Evolutionary conservation across 331 rosid species (phyloP).

Genomic region (Ulmus americana): DNA sequence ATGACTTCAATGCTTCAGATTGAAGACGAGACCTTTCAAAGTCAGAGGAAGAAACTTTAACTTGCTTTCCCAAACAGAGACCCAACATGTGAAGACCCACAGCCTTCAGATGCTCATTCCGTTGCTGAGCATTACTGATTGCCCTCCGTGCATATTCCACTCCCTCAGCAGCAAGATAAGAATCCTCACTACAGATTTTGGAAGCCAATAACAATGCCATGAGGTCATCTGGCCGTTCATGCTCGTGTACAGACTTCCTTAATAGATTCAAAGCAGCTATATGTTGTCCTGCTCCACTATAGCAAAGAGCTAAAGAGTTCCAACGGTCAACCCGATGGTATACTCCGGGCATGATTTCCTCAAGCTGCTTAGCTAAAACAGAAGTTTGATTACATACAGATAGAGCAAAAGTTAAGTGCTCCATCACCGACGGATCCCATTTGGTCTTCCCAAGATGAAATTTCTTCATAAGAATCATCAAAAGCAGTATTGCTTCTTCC

Average conservation of each 20-base stretch:
- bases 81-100: constrained; percentile 78
- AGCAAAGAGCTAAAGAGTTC: constrained; percentile 84
- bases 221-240: constrained; percentile 67
- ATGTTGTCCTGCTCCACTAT: constrained; percentile 64
- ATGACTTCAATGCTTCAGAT: constrained; percentile 71
- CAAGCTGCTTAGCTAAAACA: constrained; percentile 62
- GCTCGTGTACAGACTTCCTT: constrained; percentile 66
- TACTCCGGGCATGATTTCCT: constrained; percentile 83
- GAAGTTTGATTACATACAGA: constrained; percentile 77
- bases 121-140: constrained; percentile 40
- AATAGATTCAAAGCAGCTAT: constrained; percentile 58
- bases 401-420: constrained; percentile 83
- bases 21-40: constrained; percentile 74
- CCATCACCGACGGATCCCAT: constrained; percentile 93
- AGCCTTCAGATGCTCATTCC: constrained; percentile 61
- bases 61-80: constrained; percentile 73
- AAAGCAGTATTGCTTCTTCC: constrained; percentile 86
- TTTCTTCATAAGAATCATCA: constrained; percentile 72
- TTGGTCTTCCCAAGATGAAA: constrained; percentile 54
- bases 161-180: constrained; percentile 81
- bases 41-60: constrained; percentile 79
- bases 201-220: constrained; percentile 72
- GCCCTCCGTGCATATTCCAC: constrained; percentile 63
- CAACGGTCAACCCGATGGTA: constrained; percentile 79
- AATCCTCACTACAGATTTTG: constrained; percentile 73